phyloP scores from a whole-genome alignment of 306 rosid species.

The Benincasa hispida region DNA sequence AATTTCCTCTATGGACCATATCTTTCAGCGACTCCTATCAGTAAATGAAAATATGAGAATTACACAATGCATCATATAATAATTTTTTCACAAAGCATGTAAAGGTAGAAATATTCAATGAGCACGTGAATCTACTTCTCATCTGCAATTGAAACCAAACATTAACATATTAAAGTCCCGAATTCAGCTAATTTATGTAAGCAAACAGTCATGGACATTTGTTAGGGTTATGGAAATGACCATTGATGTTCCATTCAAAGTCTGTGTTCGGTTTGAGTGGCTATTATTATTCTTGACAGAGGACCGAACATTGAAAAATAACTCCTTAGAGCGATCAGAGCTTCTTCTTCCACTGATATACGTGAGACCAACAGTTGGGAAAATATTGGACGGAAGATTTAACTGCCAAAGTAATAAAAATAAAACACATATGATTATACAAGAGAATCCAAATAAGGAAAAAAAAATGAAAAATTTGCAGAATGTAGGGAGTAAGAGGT shows the following conservation, averaged over 20 bases:
- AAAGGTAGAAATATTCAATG: neutral
- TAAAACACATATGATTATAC: neutral
- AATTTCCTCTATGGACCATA: neutral
- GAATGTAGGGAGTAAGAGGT: neutral
- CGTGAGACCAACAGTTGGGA: constrained; percentile 46
- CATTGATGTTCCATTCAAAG: constrained; percentile 44
- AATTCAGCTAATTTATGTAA: neutral
- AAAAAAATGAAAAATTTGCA: constrained; percentile 2
- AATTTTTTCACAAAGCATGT: neutral
- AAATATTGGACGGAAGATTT: constrained; percentile 49
- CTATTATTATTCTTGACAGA: constrained; percentile 25
- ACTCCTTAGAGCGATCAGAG: constrained; percentile 13
- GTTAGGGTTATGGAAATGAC: constrained; percentile 16
- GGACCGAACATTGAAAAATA: constrained; percentile 16
- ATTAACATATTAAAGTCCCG: neutral
- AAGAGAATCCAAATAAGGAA: neutral
- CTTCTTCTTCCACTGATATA: constrained; percentile 26
- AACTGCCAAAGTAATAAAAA: constrained; percentile 37
- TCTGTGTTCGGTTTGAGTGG: constrained; percentile 16
- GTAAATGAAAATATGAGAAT: neutral
- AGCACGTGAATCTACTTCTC: neutral
- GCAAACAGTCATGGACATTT: neutral
- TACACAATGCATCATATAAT: neutral
- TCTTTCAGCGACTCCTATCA: neutral
- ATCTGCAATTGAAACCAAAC: neutral